Conservation (phyloP, 2,329 filamentous ascomycete genomes). For the Cytospora chrysosperma region DNA sequence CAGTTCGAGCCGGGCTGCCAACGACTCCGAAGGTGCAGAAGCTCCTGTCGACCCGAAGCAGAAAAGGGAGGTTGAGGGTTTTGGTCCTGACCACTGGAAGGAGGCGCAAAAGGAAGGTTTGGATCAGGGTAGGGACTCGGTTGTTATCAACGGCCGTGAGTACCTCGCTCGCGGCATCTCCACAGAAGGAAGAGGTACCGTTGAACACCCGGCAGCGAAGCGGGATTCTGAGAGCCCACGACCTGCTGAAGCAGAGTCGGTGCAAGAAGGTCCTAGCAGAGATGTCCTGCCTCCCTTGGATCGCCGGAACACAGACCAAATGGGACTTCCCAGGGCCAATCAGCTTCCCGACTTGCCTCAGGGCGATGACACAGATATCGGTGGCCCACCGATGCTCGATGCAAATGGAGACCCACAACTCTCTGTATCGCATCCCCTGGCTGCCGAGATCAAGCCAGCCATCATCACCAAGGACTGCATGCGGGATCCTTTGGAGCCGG, state of each 20-base stretch:
- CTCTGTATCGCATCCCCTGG: conserved; percentile 50
- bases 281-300: conserved; percentile 47
- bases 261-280: conserved; percentile 47
- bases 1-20: background rate
- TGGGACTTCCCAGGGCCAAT: conserved; percentile 66
- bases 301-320: conserved; percentile 62
- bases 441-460: conserved; percentile 70
- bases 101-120: conserved; percentile 59
- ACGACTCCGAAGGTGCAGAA: conserved; percentile 49
- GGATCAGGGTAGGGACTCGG: conserved; percentile 68
- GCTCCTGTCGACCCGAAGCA: conserved; percentile 63
- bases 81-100: conserved; percentile 74
- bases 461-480: conserved; percentile 88
- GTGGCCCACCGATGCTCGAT: conserved; percentile 66
- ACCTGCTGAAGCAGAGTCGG: conserved; percentile 33
- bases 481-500: conserved; percentile 78
- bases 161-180: conserved; percentile 65
- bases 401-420: conserved; percentile 48
- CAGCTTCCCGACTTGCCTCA: conserved; percentile 70
- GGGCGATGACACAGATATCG: conserved; percentile 78
- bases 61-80: conserved; percentile 73
- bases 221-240: conserved; percentile 19
- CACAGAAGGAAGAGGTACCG: conserved; percentile 61
- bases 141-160: conserved; percentile 67
- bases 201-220: conserved; percentile 44